Evolutionary conservation across 2,329 filamentous ascomycete genomes (phyloP), one percentile per base, ranked within the genome.

Genomic region (Phoma sp.): DNA sequence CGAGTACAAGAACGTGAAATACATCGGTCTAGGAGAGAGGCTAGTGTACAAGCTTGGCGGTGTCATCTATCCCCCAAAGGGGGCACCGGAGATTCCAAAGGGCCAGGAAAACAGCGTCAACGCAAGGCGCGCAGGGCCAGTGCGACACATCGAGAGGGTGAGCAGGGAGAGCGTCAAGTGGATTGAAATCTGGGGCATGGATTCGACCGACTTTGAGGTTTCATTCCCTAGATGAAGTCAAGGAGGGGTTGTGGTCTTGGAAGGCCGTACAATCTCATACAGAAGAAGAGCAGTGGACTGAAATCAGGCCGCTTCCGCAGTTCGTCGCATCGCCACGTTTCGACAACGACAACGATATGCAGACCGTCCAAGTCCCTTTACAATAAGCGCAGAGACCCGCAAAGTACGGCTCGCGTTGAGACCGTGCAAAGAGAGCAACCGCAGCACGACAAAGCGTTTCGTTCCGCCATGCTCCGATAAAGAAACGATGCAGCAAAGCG

Each of bases 171-270:
- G 72, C 36, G 76, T 79, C 1, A 67, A 72, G 41, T 62, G 77
- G 55, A 66, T 78, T 24, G 78, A 79, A 50, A 79, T 82, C 39
- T 81, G 77, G 77, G 71, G 74, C 1, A 58, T 80, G 70, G 80
- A 82, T 58, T 64, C 62, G 9, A 61, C 46, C 4, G 69, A 74
- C 40, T 74, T 75, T 46, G 69, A 73, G 33, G 58, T 69, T 1
- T 52, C 50, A 8, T 73, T 68, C 45, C 59, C 65, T 35, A 72
- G 57, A 69, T 7, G n/a, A 5, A 5, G 7, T 2, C 12, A 25
- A 0, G 27, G 35, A 48, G 35, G 22, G 29, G 46, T 17, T 4
- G 13, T 7, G 13, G 19, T 29, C 22, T 15, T 35, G 21, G 10
- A 15, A 40, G 19, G 36, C 25, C 29, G 21, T 49, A 29, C 19